Percentiles rank a stretch among this genome's conserved stretches.
phyloP scores from a whole-genome alignment of 768 basidiomycete species.

The Lactarius vividus region DNA sequence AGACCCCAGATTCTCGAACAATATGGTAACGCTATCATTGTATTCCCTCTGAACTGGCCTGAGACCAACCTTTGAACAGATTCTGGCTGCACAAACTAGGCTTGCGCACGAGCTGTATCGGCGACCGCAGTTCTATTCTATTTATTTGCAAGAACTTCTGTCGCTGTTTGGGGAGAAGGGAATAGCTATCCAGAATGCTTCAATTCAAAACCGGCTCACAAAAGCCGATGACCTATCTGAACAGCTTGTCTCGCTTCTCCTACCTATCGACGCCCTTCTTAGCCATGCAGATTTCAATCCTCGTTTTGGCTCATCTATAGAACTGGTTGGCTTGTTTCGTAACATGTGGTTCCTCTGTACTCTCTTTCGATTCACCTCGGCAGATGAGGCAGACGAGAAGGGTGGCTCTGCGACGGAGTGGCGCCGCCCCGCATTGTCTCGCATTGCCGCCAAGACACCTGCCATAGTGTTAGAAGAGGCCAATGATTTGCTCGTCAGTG shows the following conservation, averaged over 20 bases:
- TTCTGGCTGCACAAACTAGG: conserved; percentile 87
- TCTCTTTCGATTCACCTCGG: conserved; percentile 73
- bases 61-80: conserved; percentile 40
- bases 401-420: conserved; percentile 72
- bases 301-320: conserved; percentile 50
- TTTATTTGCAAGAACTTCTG: conserved; percentile 81
- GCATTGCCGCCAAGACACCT: conserved; percentile 86
- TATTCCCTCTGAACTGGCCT: background rate
- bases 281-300: conserved; percentile 67
- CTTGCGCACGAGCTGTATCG: conserved; percentile 75
- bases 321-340: conserved; percentile 75
- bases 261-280: conserved; percentile 88
- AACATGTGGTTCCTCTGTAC: conserved; percentile 94
- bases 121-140: conserved; percentile 73
- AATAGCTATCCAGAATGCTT: conserved; percentile 81
- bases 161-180: conserved; percentile 89
- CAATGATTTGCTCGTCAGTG: conserved; percentile 78
- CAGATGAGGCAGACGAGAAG: conserved; percentile 43
- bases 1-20: conserved; percentile 84
- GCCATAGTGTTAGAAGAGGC: conserved; percentile 78
- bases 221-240: conserved; percentile 84
- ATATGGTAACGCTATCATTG: conserved; percentile 56
- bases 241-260: conserved; percentile 81
- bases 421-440: conserved; percentile 69
- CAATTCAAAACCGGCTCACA: conserved; percentile 59